Evolutionary conservation across 768 basidiomycete genomes (phyloP).

Genomic region (Vararia minispora): DNA sequence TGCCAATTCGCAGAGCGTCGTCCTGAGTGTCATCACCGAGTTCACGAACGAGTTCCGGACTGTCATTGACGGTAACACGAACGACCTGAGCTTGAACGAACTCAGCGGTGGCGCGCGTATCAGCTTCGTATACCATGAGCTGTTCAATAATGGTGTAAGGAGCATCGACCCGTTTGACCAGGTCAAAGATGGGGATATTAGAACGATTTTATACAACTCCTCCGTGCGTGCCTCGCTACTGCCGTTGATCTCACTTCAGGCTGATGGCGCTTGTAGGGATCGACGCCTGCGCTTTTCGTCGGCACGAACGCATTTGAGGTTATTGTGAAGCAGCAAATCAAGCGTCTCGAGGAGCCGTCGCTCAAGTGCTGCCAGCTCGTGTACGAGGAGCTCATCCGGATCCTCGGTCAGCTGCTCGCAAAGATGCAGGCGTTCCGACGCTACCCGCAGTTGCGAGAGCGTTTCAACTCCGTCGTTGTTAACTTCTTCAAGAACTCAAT

Average conservation of each 20-base stretch:
- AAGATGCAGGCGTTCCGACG: slow-evolving; percentile 98
- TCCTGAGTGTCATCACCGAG: slow-evolving; percentile 96
- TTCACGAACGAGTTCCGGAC: slow-evolving; percentile 96
- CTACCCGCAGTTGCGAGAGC: slow-evolving; percentile 91
- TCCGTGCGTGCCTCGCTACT: slow-evolving; percentile 49
- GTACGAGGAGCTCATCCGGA: slow-evolving; percentile 95
- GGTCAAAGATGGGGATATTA: slow-evolving; percentile 96
- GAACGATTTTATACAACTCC: slow-evolving; percentile 94
- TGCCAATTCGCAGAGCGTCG: slow-evolving; percentile 77
- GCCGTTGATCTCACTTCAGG: neutral
- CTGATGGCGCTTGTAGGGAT: slow-evolving; percentile 46
- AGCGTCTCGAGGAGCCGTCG: slow-evolving; percentile 87
- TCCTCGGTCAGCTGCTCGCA: slow-evolving; percentile 78
- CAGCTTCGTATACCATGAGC: slow-evolving; percentile 97
- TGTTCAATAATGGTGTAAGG: slow-evolving; percentile 95
- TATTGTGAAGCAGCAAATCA: slow-evolving; percentile 98
- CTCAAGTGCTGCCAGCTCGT: slow-evolving; percentile 93
- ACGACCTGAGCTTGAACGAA: slow-evolving; percentile 91
- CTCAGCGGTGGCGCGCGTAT: slow-evolving; percentile 98
- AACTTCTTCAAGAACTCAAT: slow-evolving; percentile 94
- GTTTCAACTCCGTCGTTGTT: slow-evolving; percentile 93
- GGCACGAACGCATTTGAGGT: slow-evolving; percentile 97
- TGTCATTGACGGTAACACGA: slow-evolving; percentile 94
- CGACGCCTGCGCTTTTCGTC: slow-evolving; percentile 92
- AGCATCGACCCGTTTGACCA: slow-evolving; percentile 97